Evolutionary conservation across 257 asterid genomes (phyloP), one percentile per base, ranked within the genome.

Genomic region (Striga asiatica): DNA sequence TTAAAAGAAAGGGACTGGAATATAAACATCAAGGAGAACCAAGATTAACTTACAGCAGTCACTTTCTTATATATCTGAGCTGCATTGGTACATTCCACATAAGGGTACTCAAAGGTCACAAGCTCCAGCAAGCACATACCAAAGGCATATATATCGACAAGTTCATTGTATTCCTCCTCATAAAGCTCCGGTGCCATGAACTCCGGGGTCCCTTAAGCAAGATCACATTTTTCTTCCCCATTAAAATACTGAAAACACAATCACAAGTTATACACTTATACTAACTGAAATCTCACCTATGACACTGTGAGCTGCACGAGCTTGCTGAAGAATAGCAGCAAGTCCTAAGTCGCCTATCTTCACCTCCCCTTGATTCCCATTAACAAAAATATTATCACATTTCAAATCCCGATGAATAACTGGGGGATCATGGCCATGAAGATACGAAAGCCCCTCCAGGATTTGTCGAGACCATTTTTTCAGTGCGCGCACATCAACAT

Each of bases 381-480:
- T 76, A 37, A 76, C 79, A 63, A 76, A 72, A 11, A 76, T 62
- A 66, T 76, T 76, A 66, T 89, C 95, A 70, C 97, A 85, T 65
- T 89, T 89, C 65, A 89, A 78, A 71, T 89, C 97, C n/a, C 97
- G 82, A 58, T 89, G 97, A 64, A 89, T 89, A 66, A 89, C 83
- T 1, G 94, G 97, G 42, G 97, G 94, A 52, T 85, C 94, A 62
- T 85, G 95, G 62, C 95, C 60, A 29, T 88, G 97, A 50, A 88
- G 95, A 59, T 88, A 88, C 3, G 70, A 75, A 66, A 88, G 93
- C 59, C 97, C 97, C 76, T 88, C 94, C 11, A 88, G 63, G 50
- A 88, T 85, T 77, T 82, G 97, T 60, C 94, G 76, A 60, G 94
- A 85, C 97, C 95, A 89, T 71, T 89, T 89, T 80, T 89, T 89